phyloP scores from a whole-genome alignment of 2,329 filamentous ascomycete genomes.

The Beauveria sp. region DNA sequence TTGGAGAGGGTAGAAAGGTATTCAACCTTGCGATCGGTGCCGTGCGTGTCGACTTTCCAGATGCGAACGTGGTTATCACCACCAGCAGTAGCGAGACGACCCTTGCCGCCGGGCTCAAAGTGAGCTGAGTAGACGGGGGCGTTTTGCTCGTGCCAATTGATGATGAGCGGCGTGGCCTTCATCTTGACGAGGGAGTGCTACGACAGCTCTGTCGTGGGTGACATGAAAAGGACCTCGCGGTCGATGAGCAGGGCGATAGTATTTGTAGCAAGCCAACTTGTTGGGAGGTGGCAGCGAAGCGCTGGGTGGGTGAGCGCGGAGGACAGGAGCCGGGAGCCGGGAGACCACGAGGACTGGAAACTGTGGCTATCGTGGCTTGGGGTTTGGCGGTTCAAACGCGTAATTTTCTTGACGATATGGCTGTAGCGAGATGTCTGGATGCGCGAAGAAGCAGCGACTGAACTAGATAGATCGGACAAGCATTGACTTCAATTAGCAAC shows the following conservation, averaged over 20 bases:
- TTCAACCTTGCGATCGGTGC: constrained; percentile 80
- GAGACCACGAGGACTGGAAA: neutral
- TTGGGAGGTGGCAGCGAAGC: neutral
- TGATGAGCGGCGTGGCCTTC: constrained; percentile 94
- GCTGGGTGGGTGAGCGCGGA: neutral
- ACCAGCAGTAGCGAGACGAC: constrained; percentile 84
- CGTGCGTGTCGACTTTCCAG: constrained; percentile 82
- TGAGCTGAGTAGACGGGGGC: constrained; percentile 95
- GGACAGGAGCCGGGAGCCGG: neutral
- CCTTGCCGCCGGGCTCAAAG: constrained; percentile 88
- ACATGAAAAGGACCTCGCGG: constrained; percentile 3
- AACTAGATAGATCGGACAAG: neutral
- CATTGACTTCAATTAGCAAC: neutral
- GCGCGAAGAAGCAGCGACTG: neutral
- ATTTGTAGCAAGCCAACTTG: neutral
- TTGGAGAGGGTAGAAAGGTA: constrained; percentile 89
- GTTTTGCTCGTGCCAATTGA: constrained; percentile 98
- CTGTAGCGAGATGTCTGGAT: neutral
- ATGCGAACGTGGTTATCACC: constrained; percentile 95
- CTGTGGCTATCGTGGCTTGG: constrained; percentile 1
- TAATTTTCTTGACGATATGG: neutral
- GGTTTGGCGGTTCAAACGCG: neutral
- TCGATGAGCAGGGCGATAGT: neutral
- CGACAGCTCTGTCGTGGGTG: neutral
- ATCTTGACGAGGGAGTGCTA: constrained; percentile 45